Conservation (phyloP, 257 asterid genomes). For the Ajuga chamaepitys region DNA sequence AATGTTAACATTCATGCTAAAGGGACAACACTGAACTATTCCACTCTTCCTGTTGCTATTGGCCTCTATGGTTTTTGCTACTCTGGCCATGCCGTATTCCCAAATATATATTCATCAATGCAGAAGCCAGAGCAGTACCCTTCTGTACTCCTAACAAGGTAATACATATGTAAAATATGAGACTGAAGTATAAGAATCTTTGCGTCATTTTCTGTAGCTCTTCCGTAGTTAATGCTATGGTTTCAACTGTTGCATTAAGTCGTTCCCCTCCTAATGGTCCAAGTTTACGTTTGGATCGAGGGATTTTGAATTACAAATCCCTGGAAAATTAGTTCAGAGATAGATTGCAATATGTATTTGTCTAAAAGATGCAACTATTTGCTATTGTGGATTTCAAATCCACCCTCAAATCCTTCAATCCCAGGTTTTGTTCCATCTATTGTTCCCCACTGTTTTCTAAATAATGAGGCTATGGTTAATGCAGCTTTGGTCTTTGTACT, state of each 20-base stretch:
- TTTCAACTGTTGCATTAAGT: background rate
- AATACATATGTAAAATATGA: background rate
- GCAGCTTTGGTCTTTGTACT: conserved; percentile 82
- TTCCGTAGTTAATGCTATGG: background rate
- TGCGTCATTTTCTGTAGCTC: too few relatives aligned
- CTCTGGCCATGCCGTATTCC: conserved; percentile 94
- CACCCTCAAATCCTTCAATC: too few relatives aligned
- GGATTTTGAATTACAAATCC: too few relatives aligned
- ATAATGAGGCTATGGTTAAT: background rate
- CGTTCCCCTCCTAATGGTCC: too few relatives aligned
- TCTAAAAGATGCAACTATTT: too few relatives aligned
- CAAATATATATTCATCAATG: conserved; percentile 89
- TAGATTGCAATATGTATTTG: too few relatives aligned
- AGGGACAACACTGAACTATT: conserved; percentile 46
- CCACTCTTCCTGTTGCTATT: conserved; percentile 86
- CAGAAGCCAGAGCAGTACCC: conserved; percentile 63
- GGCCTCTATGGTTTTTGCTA: conserved; percentile 96
- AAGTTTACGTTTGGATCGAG: too few relatives aligned
- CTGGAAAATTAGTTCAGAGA: too few relatives aligned
- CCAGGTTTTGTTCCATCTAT: background rate
- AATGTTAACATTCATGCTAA: conserved; percentile 38
- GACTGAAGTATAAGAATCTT: too few relatives aligned
- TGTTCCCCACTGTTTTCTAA: background rate
- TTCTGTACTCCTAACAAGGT: conserved; percentile 76
- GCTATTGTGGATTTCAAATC: too few relatives aligned